phyloP scores from a whole-genome alignment of 1,284 basidiomycete genomes.

The Jaminaea rosea region DNA sequence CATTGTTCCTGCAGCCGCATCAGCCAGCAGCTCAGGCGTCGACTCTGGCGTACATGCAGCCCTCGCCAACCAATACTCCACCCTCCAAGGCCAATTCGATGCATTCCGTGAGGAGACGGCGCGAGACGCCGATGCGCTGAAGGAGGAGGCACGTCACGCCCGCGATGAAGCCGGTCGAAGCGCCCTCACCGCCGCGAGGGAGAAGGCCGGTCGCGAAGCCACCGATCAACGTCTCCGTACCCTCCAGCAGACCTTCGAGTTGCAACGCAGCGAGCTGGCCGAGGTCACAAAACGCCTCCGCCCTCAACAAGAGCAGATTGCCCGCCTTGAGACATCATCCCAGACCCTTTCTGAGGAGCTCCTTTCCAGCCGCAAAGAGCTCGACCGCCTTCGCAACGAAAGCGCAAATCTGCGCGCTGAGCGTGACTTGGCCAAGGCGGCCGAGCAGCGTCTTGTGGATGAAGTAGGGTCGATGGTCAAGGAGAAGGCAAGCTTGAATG shows the following conservation, averaged over 20 bases:
- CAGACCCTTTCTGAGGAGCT: slow-evolving; percentile 57
- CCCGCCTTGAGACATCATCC: slow-evolving; percentile 49
- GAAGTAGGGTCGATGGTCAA: slow-evolving; percentile 70
- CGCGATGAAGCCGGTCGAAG: slow-evolving; percentile 64
- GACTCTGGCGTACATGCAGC: background rate
- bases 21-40: background rate
- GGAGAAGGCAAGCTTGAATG: slow-evolving; percentile 73
- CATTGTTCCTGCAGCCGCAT: background rate
- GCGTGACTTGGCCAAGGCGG: slow-evolving; percentile 55
- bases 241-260: slow-evolving; percentile 36
- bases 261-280: slow-evolving; percentile 42
- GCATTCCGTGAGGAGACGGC: slow-evolving; percentile 69
- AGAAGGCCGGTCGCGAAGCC: slow-evolving; percentile 33
- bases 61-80: slow-evolving; percentile 51
- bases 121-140: slow-evolving; percentile 58
- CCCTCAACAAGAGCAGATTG: slow-evolving; percentile 37
- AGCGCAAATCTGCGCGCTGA: slow-evolving; percentile 76
- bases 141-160: slow-evolving; percentile 66
- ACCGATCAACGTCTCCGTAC: slow-evolving; percentile 23
- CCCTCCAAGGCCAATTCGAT: slow-evolving; percentile 67
- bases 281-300: slow-evolving; percentile 46
- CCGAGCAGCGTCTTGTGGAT: slow-evolving; percentile 55
- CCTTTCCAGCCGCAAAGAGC: slow-evolving; percentile 32
- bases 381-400: slow-evolving; percentile 59
- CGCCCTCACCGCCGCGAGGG: slow-evolving; percentile 54